Evolutionary conservation across 2,329 filamentous ascomycete genomes (phyloP).

Genomic region (Magnaporthiopsis poae): DNA sequence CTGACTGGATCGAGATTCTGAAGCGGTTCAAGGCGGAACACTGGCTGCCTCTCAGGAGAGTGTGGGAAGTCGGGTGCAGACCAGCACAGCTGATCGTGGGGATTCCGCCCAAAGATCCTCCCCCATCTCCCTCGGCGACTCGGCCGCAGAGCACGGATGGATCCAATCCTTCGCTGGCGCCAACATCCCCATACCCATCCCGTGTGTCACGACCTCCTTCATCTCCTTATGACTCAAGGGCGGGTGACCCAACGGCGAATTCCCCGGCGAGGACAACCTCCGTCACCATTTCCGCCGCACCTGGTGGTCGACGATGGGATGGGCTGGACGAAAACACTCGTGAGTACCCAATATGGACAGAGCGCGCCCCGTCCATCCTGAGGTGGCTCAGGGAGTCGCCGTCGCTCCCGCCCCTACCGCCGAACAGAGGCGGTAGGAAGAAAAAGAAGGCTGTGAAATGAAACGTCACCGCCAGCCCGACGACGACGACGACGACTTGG

Average conservation of each 20-base stretch:
- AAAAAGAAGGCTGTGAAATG: slow-evolving; percentile 24
- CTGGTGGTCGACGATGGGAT: slow-evolving; percentile 22
- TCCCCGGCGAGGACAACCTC: neutral
- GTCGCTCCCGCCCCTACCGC: slow-evolving; percentile 11
- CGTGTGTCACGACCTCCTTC: neutral
- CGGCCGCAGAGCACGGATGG: neutral
- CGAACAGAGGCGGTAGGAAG: slow-evolving; percentile 23
- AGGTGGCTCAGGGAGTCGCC: slow-evolving; percentile 59
- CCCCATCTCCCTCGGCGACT: neutral
- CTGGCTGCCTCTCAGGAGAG: slow-evolving; percentile 5
- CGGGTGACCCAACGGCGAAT: neutral
- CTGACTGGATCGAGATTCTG: slow-evolving; percentile 72
- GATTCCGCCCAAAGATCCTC: neutral
- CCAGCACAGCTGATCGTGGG: slow-evolving; percentile 35
- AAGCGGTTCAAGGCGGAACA: slow-evolving; percentile 35
- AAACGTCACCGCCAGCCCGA: neutral
- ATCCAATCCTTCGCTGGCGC: neutral
- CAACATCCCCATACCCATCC: neutral
- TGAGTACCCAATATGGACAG: slow-evolving; percentile 61
- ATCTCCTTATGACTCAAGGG: neutral
- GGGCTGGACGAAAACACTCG: slow-evolving; percentile 50
- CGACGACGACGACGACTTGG: neutral
- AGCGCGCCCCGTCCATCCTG: slow-evolving; percentile 58
- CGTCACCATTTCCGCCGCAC: neutral
- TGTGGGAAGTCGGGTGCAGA: slow-evolving; percentile 61